Percentiles rank a stretch among this genome's conserved stretches.
Conservation (phyloP, 2,329 filamentous ascomycete genomes). For the Ophiognomonia clavigignenti-juglandacearum region DNA sequence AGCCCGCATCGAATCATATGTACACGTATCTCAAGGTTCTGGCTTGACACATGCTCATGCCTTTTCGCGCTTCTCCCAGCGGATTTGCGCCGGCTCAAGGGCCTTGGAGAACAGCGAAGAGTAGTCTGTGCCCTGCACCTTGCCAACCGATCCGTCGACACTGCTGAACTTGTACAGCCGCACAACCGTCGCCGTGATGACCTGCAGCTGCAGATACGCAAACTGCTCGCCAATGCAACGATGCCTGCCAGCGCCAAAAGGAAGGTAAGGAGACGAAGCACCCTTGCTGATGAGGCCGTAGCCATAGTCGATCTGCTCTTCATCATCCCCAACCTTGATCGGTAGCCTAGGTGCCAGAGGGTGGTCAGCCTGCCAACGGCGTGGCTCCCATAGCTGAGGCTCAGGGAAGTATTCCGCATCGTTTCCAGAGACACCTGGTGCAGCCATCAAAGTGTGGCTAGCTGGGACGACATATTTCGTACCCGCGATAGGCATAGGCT, state of each 20-base stretch:
- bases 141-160: conserved; percentile 58
- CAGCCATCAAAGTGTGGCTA: conserved; percentile 75
- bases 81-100: conserved; percentile 63
- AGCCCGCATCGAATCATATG: conserved; percentile 3
- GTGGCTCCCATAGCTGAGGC: conserved; percentile 79
- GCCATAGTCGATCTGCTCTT: conserved; percentile 85
- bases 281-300: conserved; percentile 93
- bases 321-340: conserved; percentile 45
- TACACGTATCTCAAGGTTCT: conserved; percentile 7
- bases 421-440: conserved; percentile 74
- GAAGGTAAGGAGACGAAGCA: conserved; percentile 81
- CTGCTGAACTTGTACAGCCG: conserved; percentile 77
- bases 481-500: conserved; percentile 76
- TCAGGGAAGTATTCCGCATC: conserved; percentile 76
- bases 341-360: conserved; percentile 45
- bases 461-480: conserved; percentile 80
- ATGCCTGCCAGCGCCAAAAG: conserved; percentile 89
- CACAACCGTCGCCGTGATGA: conserved; percentile 73
- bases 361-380: conserved; percentile 75
- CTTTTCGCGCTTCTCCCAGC: conserved; percentile 66
- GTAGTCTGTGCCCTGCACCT: conserved; percentile 65
- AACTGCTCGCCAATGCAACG: conserved; percentile 97
- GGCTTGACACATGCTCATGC: conserved; percentile 12
- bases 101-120: conserved; percentile 70
- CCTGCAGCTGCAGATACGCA: conserved; percentile 86